Evolutionary conservation across 1,139 yeast genomes (phyloP).

Genomic region (Yamadazyma diddensiae): DNA sequence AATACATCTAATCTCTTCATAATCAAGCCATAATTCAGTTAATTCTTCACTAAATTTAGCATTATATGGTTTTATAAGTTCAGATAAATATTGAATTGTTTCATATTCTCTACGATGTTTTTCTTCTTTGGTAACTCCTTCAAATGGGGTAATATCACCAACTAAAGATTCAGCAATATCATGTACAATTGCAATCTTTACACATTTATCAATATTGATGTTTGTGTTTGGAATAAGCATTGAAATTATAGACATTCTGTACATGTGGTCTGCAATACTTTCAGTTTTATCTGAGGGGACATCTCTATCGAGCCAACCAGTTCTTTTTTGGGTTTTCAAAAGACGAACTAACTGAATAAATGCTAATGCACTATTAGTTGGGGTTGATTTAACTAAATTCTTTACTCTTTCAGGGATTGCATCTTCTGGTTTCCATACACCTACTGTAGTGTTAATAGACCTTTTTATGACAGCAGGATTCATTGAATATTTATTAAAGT

Average conservation of each 20-base stretch:
- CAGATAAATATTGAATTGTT: constrained; percentile 67
- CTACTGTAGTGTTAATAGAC: constrained; percentile 8
- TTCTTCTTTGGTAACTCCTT: constrained; percentile 58
- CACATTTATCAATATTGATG: constrained; percentile 55
- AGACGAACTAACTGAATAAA: constrained; percentile 75
- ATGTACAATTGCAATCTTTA: constrained; percentile 83
- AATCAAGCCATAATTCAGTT: constrained; percentile 79
- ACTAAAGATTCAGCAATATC: constrained; percentile 94
- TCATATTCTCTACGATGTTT: constrained; percentile 80
- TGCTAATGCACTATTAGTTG: constrained; percentile 53
- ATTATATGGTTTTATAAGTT: constrained; percentile 64
- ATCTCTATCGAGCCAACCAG: constrained; percentile 89
- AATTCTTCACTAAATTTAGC: constrained; percentile 62
- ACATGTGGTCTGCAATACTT: constrained; percentile 94
- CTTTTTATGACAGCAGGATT: constrained; percentile 4
- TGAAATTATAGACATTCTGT: constrained; percentile 85
- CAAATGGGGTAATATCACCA: constrained; percentile 93
- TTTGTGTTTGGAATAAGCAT: constrained; percentile 57
- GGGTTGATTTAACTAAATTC: constrained; percentile 31
- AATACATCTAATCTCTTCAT: constrained; percentile 74
- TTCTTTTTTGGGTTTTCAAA: constrained; percentile 77
- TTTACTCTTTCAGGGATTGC: constrained; percentile 55
- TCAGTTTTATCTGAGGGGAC: constrained; percentile 54
- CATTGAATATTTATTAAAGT: too few relatives aligned
- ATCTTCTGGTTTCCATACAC: constrained; percentile 56